phyloP scores from a whole-genome alignment of 2,329 filamentous ascomycete genomes.

The Chaetothyriales sp. region DNA sequence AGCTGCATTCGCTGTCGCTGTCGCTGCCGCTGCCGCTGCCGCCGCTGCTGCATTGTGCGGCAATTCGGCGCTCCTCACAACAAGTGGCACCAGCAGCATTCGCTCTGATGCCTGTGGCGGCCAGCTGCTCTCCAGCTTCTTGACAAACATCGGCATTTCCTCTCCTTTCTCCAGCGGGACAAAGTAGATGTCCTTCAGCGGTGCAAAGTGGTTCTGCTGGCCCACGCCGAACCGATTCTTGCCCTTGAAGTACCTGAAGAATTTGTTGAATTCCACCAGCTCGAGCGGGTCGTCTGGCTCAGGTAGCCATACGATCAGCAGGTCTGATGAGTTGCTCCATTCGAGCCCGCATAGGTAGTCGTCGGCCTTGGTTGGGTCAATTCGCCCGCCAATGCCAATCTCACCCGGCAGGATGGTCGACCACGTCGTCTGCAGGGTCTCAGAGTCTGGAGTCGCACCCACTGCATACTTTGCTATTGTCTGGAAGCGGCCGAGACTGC shows the following conservation, averaged over 20 bases:
- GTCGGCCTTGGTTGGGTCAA: slow-evolving; percentile 66
- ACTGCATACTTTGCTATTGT: slow-evolving; percentile 71
- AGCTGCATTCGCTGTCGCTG: slow-evolving; percentile 56
- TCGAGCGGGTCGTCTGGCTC: slow-evolving; percentile 33
- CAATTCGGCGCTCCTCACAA: slow-evolving; percentile 50
- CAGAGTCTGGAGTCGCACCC: slow-evolving; percentile 46
- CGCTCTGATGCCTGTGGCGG: slow-evolving; percentile 61
- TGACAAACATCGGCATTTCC: slow-evolving; percentile 66
- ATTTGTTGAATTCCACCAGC: slow-evolving; percentile 49
- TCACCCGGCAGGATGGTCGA: slow-evolving; percentile 54
- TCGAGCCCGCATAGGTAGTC: slow-evolving; percentile 81
- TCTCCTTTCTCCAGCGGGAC: slow-evolving; percentile 67
- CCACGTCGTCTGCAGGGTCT: slow-evolving; percentile 38
- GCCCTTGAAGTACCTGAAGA: slow-evolving; percentile 76
- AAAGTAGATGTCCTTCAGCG: slow-evolving; percentile 81
- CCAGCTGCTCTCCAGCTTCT: slow-evolving; percentile 71
- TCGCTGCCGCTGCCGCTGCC: slow-evolving; percentile 17
- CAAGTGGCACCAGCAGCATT: slow-evolving; percentile 69
- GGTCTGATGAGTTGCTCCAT: slow-evolving; percentile 67
- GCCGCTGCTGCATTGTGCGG: slow-evolving; percentile 21
- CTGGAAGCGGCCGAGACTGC: slow-evolving; percentile 56
- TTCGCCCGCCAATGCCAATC: slow-evolving; percentile 50
- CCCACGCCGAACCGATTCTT: slow-evolving; percentile 80
- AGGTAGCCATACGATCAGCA: slow-evolving; percentile 62
- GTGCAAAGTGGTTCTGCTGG: slow-evolving; percentile 55